A percentile compares a stretch with the other conserved stretches of the same genome.
phyloP scores from a whole-genome alignment of 805 yeast genomes.

The Kodamaea leandrae region DNA sequence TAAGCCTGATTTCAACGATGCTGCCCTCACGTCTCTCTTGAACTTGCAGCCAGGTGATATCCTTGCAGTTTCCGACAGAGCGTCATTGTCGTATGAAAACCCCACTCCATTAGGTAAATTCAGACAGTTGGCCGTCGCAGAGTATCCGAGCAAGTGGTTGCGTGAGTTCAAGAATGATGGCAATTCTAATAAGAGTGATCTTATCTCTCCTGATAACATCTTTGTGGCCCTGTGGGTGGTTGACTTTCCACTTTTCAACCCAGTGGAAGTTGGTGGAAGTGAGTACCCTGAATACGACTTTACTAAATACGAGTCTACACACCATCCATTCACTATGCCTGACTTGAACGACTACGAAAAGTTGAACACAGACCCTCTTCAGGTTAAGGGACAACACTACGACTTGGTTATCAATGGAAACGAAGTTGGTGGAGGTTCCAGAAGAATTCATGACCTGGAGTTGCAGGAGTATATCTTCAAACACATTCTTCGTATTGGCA shows the following conservation, averaged over 20 bases:
- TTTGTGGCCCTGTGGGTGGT: constrained; percentile 80
- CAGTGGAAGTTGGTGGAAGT: constrained; percentile 44
- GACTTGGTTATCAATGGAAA: constrained; percentile 93
- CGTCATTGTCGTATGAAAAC: constrained; percentile 71
- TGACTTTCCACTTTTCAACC: constrained; percentile 91
- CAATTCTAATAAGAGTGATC: no score
- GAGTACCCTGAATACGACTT: constrained; percentile 63
- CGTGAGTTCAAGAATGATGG: constrained; percentile 33
- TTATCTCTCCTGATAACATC: constrained; percentile 26
- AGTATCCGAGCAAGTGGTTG: constrained; percentile 50
- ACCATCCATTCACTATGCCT: constrained; percentile 97
- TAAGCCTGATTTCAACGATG: constrained; percentile 16
- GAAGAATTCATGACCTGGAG: constrained; percentile 85
- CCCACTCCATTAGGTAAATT: constrained; percentile 93
- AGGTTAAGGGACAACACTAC: constrained; percentile 85
- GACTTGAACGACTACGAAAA: constrained; percentile 62
- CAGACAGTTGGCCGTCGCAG: constrained; percentile 68
- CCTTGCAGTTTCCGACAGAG: constrained; percentile 76
- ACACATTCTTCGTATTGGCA: constrained; percentile 54
- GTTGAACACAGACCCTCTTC: constrained; percentile 53
- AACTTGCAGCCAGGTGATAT: constrained; percentile 64
- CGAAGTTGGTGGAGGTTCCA: constrained; percentile 96
- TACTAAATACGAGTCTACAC: constrained; percentile 62
- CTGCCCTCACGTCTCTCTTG: constrained; percentile 25
- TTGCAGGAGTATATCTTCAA: constrained; percentile 74